Conservation (phyloP, 1,284 basidiomycete species). For the Trametes sp. region DNA sequence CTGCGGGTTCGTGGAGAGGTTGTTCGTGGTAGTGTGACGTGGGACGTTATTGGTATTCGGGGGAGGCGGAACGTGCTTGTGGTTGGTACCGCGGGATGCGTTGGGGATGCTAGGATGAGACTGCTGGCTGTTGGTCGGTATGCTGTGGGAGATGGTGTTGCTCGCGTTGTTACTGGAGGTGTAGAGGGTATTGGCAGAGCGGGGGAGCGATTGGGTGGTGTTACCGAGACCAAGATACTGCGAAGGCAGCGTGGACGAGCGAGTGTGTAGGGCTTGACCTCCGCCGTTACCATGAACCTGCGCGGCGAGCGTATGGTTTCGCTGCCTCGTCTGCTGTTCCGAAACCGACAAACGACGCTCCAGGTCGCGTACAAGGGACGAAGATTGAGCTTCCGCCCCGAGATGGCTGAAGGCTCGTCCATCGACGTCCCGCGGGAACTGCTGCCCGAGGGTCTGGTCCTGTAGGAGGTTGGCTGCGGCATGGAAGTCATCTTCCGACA, state of each 20-base stretch:
- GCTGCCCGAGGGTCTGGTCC: slow-evolving; percentile 7
- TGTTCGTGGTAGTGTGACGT: slow-evolving; percentile 17
- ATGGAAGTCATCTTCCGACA: slow-evolving; percentile 51
- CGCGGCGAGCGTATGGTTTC: slow-evolving; percentile 40
- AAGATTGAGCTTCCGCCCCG: neutral
- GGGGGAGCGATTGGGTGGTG: slow-evolving; percentile 12
- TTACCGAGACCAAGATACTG: slow-evolving; percentile 31
- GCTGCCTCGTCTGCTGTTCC: slow-evolving; percentile 34
- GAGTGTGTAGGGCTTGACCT: slow-evolving; percentile 33
- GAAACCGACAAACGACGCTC: slow-evolving; percentile 26
- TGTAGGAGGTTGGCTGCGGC: slow-evolving; percentile 27
- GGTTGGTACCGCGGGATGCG: slow-evolving; percentile 2
- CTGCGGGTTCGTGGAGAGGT: slow-evolving; percentile 19
- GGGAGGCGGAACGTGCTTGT: slow-evolving; percentile 13
- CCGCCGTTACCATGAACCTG: slow-evolving; percentile 29
- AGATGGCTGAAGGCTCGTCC: neutral
- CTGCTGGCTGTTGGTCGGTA: slow-evolving; percentile 5
- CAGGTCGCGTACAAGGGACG: slow-evolving; percentile 26
- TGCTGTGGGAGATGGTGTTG: too few relatives aligned
- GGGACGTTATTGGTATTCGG: slow-evolving; percentile 2
- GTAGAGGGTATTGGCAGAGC: slow-evolving; percentile 20
- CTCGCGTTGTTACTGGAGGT: slow-evolving; percentile 21
- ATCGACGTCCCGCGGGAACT: slow-evolving; percentile 7
- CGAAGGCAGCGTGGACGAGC: slow-evolving; percentile 40
- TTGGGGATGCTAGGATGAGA: slow-evolving; percentile 21